Percentiles rank a stretch among this genome's conserved stretches.
phyloP scores from a whole-genome alignment of 2,329 filamentous ascomycete genomes.

The Trichoderma sp. region DNA sequence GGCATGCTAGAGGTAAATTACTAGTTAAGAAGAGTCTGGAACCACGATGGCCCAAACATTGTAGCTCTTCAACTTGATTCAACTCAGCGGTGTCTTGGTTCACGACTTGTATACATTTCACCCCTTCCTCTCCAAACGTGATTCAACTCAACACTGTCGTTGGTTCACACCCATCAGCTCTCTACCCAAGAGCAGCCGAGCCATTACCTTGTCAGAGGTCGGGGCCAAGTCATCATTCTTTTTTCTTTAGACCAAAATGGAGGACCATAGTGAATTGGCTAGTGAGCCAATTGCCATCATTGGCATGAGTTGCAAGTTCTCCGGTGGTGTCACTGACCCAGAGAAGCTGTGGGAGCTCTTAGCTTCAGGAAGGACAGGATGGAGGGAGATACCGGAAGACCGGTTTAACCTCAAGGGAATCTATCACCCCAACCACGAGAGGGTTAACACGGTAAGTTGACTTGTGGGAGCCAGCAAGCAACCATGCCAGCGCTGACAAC shows the following conservation, averaged over 20 bases:
- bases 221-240: background rate
- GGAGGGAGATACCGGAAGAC: conserved; percentile 17
- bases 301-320: conserved; percentile 25
- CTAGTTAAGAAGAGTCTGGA: background rate
- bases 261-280: background rate
- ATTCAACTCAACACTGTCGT: background rate
- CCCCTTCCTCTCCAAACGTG: background rate
- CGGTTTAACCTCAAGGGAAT: conserved; percentile 24
- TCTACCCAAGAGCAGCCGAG: background rate
- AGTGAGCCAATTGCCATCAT: conserved; percentile 24
- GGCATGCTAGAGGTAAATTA: background rate
- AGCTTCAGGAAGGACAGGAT: conserved; percentile 20
- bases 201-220: background rate
- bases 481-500: background rate
- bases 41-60: background rate
- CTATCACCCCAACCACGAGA: conserved; percentile 26
- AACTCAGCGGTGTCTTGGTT: background rate
- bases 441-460: background rate
- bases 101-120: background rate
- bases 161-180: background rate
- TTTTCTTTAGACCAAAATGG: background rate
- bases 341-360: conserved; percentile 24
- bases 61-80: background rate
- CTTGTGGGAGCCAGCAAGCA: background rate
- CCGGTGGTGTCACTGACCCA: conserved; percentile 21